Evolutionary conservation across 1,139 yeast genomes (phyloP).

Genomic region (Sugiyamaella castrensis): DNA sequence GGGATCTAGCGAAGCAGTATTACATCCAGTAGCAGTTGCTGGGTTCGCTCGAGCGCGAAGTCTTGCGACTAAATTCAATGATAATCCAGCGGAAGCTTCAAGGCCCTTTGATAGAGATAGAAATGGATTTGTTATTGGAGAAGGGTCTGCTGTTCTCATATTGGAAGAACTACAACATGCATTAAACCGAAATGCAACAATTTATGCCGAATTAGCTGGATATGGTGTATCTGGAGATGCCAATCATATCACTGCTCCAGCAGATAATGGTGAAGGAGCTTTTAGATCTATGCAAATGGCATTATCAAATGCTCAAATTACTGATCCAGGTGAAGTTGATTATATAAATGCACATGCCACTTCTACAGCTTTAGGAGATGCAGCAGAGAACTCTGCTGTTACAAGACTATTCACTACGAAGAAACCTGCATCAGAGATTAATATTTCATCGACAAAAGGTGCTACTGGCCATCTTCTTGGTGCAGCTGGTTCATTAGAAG

Average conservation of each 20-base stretch:
- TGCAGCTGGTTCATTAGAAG: conserved; percentile 94
- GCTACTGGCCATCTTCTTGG: conserved; percentile 93
- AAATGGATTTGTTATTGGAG: conserved; percentile 88
- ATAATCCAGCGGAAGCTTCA: conserved; percentile 63
- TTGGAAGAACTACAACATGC: conserved; percentile 82
- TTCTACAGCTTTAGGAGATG: conserved; percentile 83
- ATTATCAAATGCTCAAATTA: conserved; percentile 47
- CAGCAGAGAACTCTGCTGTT: conserved; percentile 82
- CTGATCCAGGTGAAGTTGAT: conserved; percentile 43
- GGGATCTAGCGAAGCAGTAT: conserved; percentile 87
- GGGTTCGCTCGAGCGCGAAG: conserved; percentile 93
- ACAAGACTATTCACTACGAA: conserved; percentile 38
- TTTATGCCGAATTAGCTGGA: conserved; percentile 80
- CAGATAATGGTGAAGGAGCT: conserved; percentile 81
- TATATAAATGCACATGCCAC: conserved; percentile 98
- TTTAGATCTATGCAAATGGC: conserved; percentile 79
- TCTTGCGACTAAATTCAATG: conserved; percentile 61
- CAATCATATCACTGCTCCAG: conserved; percentile 89
- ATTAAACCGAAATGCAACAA: conserved; percentile 51
- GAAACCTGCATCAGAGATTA: conserved; percentile 38
- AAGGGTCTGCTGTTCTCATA: conserved; percentile 82
- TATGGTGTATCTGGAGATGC: conserved; percentile 94
- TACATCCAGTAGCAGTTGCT: conserved; percentile 83
- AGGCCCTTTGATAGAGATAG: conserved; percentile 82
- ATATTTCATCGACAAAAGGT: conserved; percentile 83